phyloP scores from a whole-genome alignment of 73 alveolate species.

The Paramecium sexaurelia region DNA sequence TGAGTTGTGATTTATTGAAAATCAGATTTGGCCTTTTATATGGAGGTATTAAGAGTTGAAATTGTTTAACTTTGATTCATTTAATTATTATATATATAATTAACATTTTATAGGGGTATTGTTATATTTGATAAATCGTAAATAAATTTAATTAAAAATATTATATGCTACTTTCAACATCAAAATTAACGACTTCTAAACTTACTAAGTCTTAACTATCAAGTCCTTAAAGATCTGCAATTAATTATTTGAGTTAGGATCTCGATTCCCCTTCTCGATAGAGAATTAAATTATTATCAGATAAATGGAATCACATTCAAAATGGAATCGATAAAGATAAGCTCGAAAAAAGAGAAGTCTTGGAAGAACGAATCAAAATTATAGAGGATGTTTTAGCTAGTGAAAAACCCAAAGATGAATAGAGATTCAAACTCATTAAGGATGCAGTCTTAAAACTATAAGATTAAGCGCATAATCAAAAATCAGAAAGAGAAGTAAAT shows the following conservation, averaged over 20 bases:
- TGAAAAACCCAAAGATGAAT: conserved; percentile 53
- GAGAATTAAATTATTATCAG: conserved; percentile 36
- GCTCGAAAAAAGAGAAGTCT: conserved; percentile 47
- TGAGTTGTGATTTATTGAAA: conserved; percentile 13
- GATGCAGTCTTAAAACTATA: conserved; percentile 44
- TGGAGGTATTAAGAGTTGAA: conserved; percentile 43
- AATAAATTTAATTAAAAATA: background rate
- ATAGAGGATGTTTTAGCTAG: conserved; percentile 12
- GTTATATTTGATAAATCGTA: background rate
- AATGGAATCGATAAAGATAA: conserved; percentile 58
- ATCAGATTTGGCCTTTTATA: conserved; percentile 40
- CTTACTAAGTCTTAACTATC: conserved; percentile 8
- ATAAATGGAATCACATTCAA: conserved; percentile 59
- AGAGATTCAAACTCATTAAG: conserved; percentile 39
- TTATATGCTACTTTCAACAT: conserved; percentile 47
- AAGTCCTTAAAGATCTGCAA: conserved; percentile 51
- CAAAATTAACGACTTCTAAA: conserved; percentile 40
- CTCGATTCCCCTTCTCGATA: conserved; percentile 51
- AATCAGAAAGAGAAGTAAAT: conserved; percentile 48
- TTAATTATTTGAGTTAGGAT: conserved; percentile 38
- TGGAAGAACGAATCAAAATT: conserved; percentile 52
- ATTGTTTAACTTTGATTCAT: conserved; percentile 48
- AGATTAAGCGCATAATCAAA: conserved; percentile 49
- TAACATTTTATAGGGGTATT: background rate
- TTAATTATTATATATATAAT: background rate